Conservation (phyloP, 306 rosid genomes). For the Malus sylvestris region DNA sequence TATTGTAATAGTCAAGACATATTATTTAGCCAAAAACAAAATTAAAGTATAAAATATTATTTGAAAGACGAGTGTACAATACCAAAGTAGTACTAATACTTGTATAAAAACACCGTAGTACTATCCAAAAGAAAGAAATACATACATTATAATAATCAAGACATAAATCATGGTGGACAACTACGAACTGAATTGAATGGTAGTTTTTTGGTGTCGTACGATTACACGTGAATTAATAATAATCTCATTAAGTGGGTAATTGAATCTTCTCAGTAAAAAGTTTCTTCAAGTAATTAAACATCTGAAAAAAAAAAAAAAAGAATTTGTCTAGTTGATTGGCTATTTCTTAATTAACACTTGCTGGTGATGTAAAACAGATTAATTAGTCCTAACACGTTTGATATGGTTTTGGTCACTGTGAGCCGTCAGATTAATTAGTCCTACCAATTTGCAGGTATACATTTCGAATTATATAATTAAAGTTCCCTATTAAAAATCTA, state of each 20-base stretch:
- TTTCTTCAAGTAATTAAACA: background rate
- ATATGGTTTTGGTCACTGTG: background rate
- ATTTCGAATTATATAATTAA: background rate
- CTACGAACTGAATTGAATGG: no score
- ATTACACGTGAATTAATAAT: no score
- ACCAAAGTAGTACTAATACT: no score
- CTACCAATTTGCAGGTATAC: constrained; percentile 1
- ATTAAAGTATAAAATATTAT: no score
- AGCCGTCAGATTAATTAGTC: constrained; percentile 4
- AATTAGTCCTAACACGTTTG: background rate
- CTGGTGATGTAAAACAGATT: background rate
- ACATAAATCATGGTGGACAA: no score
- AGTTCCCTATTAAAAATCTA: background rate
- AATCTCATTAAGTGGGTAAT: background rate
- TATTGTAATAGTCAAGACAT: background rate
- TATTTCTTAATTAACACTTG: background rate
- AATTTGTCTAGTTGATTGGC: background rate
- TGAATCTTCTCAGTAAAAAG: no score
- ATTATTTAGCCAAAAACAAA: background rate
- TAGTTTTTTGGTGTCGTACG: no score
- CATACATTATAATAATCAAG: no score
- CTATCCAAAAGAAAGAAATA: no score
- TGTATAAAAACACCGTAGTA: no score
- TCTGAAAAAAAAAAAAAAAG: fast-evolving
- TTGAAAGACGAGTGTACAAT: background rate